Evolutionary conservation across 192 early-diverging fungal species (phyloP).

Genomic region (Gaertneriomyces sp.): DNA sequence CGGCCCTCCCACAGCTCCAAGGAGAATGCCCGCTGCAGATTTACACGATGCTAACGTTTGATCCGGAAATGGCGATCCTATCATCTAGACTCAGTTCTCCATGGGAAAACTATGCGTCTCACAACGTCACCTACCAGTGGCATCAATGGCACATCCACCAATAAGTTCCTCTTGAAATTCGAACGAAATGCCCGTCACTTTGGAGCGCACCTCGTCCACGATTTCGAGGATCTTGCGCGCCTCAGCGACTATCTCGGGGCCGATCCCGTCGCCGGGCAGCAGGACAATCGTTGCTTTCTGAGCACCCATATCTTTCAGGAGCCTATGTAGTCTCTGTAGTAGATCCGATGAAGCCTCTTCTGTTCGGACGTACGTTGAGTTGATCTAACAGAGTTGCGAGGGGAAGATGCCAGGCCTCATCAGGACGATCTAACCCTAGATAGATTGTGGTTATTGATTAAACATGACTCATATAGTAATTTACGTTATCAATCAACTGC

Average conservation of each 20-base stretch:
- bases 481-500: no score
- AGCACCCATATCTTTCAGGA: constrained; percentile 3
- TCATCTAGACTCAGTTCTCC: neutral
- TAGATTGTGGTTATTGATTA: no score
- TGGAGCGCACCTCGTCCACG: constrained; percentile 61
- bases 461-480: no score
- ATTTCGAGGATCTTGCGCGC: constrained; percentile 85
- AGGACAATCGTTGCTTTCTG: constrained; percentile 15
- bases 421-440: no score
- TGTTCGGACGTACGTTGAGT: no score
- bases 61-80: constrained; percentile 73
- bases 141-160: constrained; percentile 90
- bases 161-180: constrained; percentile 78
- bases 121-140: constrained; percentile 55
- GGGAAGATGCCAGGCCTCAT: no score
- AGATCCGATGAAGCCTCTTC: no score
- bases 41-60: constrained; percentile 77
- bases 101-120: neutral
- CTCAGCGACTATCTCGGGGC: constrained; percentile 91
- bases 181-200: constrained; percentile 58
- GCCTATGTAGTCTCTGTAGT: no score
- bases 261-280: constrained; percentile 87
- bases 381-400: no score
- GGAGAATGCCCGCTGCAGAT: constrained; percentile 82
- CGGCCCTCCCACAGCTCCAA: constrained; percentile 98